Evolutionary conservation across 345 rosid genomes (phyloP), one percentile per base, ranked within the genome.

Genomic region (Raphanus raphanistrum): DNA sequence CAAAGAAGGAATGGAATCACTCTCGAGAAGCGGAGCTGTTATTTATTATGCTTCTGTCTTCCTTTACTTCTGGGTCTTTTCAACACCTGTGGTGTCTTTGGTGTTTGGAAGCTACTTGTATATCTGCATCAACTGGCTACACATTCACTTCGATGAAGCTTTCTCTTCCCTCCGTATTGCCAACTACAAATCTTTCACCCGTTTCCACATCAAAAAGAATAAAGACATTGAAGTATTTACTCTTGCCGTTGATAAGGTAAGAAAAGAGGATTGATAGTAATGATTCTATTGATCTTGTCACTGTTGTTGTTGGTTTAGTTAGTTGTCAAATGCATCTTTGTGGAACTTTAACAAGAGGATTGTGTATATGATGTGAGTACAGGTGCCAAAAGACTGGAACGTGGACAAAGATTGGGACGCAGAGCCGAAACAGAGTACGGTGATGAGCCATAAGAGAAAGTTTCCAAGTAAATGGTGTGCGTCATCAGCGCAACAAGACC

Each of bases 11-110:
- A 84, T 91, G 78, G 82, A 86, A 32, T 86, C 98, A 0, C 87
- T 91, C 12, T 88, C 98, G 62, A 84, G 99, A 66, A 94, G 92
- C n/a, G 91, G 90, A 79, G 97, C 97, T 65, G 83, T 69, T 71
- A 90, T 95, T 27, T 95, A 95, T 83, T 95, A 95, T 77, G 94
- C 97, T 54, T 89, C 97, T 0, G 97, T 95, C 72, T 95, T 95
- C 84, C 96, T 95, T 65, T 95, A 90, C 88, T 95, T 95, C 83
- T 95, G 99, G 99, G 97, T 95, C 73, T 90, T 95, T 77, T 95
- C 99, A 25, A 95, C 99, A 3, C 99, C 99, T 5, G 84, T 95
- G 43, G 99, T 95, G 66, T 95, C 99, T 15, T 77, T 92, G 78
- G 90, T 95, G 66, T 91, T 95, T 71, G 99, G 99, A 78, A 92